These are phyloP conservation scores for Themeda triandra DNA, from an alignment of 176 grass and related monocot genomes.

Conservation along the genomic window DNA sequence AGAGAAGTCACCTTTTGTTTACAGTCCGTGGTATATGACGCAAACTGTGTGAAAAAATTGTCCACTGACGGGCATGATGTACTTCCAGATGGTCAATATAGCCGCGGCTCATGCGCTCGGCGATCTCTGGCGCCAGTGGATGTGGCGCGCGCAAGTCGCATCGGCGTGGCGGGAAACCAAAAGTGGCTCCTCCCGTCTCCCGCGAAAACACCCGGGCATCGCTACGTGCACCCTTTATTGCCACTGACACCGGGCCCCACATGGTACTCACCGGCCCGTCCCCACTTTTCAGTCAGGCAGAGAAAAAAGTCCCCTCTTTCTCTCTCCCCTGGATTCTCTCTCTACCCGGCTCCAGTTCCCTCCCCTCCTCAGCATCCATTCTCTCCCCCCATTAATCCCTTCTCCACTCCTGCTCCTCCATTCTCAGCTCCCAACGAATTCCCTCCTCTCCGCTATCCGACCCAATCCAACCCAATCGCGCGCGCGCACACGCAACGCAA, in stretches of 20 bases:
- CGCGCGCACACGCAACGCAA: neutral
- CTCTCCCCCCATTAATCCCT: neutral
- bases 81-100: no score
- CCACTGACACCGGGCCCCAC: neutral
- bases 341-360: neutral
- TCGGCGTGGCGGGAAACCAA: constrained; percentile 49
- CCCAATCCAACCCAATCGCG: constrained; percentile 10
- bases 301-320: neutral
- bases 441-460: neutral
- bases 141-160: neutral
- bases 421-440: neutral
- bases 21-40: no score
- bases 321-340: neutral
- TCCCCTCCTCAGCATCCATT: neutral
- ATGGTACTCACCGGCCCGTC: accelerated
- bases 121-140: no score
- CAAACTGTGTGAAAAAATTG: no score
- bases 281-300: neutral
- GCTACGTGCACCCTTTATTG: accelerated
- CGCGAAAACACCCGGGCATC: neutral
- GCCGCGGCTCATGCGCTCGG: no score
- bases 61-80: no score
- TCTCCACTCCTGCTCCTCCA: neutral
- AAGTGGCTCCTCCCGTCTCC: neutral
- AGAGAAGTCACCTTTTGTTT: no score